phyloP scores from a whole-genome alignment of 163 green algal species.

The Volvox carteri region DNA sequence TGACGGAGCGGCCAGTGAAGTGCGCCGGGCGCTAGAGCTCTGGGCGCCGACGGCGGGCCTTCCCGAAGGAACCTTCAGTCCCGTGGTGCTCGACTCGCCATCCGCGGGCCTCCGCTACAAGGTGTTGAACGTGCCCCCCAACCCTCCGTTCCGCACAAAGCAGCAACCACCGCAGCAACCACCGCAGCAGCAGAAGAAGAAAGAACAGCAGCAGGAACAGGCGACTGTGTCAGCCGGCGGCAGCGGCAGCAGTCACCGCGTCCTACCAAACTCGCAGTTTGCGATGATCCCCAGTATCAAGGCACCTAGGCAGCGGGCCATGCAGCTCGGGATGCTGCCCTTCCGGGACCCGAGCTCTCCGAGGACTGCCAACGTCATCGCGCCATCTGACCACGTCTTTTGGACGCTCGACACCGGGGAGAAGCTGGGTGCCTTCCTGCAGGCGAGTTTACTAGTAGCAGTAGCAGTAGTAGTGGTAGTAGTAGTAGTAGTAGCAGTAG shows the following conservation, averaged over 20 bases:
- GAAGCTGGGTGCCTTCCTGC: slow-evolving; percentile 42
- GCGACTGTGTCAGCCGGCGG: too few relatives aligned
- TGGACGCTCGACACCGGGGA: slow-evolving; percentile 56
- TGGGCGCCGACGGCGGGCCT: slow-evolving; percentile 29
- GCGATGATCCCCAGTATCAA: not conserved
- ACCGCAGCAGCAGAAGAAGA: not conserved
- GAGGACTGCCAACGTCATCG: slow-evolving; percentile 71
- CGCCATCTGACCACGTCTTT: slow-evolving; percentile 60
- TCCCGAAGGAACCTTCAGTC: slow-evolving; percentile 15
- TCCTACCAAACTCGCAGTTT: not conserved
- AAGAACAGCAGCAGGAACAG: not conserved
- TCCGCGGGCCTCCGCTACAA: slow-evolving; percentile 67
- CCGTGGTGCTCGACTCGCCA: slow-evolving; percentile 50
- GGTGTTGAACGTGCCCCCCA: slow-evolving; percentile 65
- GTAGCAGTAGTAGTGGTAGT: too few relatives aligned
- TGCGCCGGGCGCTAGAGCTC: slow-evolving; percentile 44
- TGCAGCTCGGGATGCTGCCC: slow-evolving; percentile 67
- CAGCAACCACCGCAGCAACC: not conserved
- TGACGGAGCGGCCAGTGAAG: slow-evolving; percentile 59
- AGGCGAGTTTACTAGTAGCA: too few relatives aligned
- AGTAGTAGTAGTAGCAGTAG: too few relatives aligned
- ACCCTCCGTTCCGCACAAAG: slow-evolving; percentile 51
- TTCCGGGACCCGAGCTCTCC: slow-evolving; percentile 20
- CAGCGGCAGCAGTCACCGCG: not conserved
- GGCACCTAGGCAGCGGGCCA: not conserved